These are phyloP conservation scores for Pseudogymnoascus sp. DNA, from an alignment of 2,329 filamentous ascomycete genomes.

Conservation along the genomic window DNA sequence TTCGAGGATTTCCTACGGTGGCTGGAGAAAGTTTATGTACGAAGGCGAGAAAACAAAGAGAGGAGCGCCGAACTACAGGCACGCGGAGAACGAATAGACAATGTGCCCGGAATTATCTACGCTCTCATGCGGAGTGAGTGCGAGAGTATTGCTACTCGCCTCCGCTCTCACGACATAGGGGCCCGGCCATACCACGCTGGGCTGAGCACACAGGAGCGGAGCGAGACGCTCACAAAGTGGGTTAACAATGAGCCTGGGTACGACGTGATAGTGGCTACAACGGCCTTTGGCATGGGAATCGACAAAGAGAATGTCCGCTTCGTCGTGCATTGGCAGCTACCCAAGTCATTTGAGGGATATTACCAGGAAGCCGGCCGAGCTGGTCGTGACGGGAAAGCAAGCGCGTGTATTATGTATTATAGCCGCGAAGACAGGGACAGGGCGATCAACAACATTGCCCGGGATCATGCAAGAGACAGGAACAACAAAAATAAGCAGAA, in stretches of 20 bases:
- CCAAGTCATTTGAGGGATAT: slow-evolving; percentile 91
- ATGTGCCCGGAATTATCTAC: slow-evolving; percentile 71
- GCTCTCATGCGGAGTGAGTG: slow-evolving; percentile 68
- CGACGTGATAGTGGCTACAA: slow-evolving; percentile 90
- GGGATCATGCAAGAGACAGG: slow-evolving; percentile 26
- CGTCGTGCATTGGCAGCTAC: slow-evolving; percentile 87
- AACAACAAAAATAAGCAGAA: slow-evolving; percentile 33
- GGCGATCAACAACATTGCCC: slow-evolving; percentile 42
- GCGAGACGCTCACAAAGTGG: slow-evolving; percentile 63
- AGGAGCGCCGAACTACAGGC: slow-evolving; percentile 50
- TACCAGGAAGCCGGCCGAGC: slow-evolving; percentile 93
- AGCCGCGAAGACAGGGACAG: slow-evolving; percentile 78
- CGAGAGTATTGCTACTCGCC: slow-evolving; percentile 56
- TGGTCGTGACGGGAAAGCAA: slow-evolving; percentile 80
- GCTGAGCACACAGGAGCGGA: slow-evolving; percentile 58
- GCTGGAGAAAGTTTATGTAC: slow-evolving; percentile 63
- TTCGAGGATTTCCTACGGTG: slow-evolving; percentile 67
- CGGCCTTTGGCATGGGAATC: slow-evolving; percentile 96
- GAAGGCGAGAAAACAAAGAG: slow-evolving; percentile 49
- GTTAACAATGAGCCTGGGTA: slow-evolving; percentile 66
- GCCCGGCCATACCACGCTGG: slow-evolving; percentile 67
- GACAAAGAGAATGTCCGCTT: slow-evolving; percentile 93
- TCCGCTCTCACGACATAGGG: slow-evolving; percentile 60
- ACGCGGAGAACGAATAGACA: slow-evolving; percentile 47
- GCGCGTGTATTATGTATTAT: slow-evolving; percentile 84